Evolutionary conservation across 805 yeast genomes (phyloP), one percentile per base, ranked within the genome.

Genomic region (Ogataea philodendri): DNA sequence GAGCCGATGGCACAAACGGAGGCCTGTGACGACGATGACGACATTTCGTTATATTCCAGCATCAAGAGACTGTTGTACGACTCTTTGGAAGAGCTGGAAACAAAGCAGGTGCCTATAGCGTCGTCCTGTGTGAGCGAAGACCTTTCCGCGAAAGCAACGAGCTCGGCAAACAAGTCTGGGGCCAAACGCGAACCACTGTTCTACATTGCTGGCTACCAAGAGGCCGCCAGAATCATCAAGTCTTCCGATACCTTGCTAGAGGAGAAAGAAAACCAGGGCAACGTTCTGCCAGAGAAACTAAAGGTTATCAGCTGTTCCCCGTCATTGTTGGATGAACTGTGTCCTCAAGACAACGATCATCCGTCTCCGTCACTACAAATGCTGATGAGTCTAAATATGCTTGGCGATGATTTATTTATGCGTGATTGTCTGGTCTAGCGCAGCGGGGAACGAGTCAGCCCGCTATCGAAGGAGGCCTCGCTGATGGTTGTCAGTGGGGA

Each of bases 401-500:
- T 22, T 7, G 24, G 26, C 19, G 32, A 24, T 7, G 42, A 32
- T 16, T 16, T 22, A 21, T 27, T 32, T 25, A 36, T 15, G 26
- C 32, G 22, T 26, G 17, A 14, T 13, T 13, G 17, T n/a, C 7
- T 4, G 11, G 16, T n/a, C 21, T 14, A 36, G 23, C 28, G 31
- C 22, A 17, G 14, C 22, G 41, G 39, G 10, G 49, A 49, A n/a
- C 46, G 36, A 6, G 43, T 30, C 11, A 32, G 22, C 15, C 25
- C 31, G 25, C 57, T 48, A 34, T 52, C 54, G 31, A 37, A 49
- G 2, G 60, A 55, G 14, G 44, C 52, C 39, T 55, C 60, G 37
- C 59, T 54, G 10, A 55, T 55, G 1, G 60, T 55, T 7, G 60
- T 55, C 39, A 55, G 27, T 2, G 59, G 59, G 3, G 59, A 54